Conservation (phyloP, 768 basidiomycete species). For the Boletus insuetus region DNA sequence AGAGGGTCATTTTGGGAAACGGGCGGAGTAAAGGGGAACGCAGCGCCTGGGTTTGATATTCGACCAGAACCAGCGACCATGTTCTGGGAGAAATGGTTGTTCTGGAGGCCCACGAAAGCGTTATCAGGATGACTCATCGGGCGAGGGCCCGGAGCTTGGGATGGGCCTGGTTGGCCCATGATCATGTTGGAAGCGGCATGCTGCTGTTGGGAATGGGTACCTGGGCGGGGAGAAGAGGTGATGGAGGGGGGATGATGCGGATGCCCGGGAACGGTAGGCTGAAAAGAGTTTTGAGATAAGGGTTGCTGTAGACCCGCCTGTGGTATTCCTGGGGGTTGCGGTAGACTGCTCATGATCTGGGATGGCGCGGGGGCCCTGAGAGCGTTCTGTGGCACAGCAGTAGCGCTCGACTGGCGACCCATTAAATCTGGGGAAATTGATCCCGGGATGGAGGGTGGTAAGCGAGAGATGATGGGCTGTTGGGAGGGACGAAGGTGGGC, state of each 20-base stretch:
- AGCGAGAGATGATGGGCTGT: conserved; percentile 32
- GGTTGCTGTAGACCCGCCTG: conserved; percentile 29
- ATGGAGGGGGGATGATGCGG: conserved; percentile 31
- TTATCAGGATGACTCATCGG: conserved; percentile 48
- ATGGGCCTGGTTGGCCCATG: conserved; percentile 30
- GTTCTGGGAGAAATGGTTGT: conserved; percentile 31
- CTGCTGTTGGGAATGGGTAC: conserved; percentile 28
- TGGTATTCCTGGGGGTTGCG: conserved; percentile 34
- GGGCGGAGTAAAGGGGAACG: conserved; percentile 46
- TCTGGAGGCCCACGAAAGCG: conserved; percentile 44
- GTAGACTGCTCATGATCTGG: conserved; percentile 47
- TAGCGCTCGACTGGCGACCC: conserved; percentile 38
- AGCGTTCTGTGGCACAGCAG: conserved; percentile 41
- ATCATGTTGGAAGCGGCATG: conserved; percentile 28
- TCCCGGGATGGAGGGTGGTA: conserved; percentile 32
- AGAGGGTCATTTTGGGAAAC: conserved; percentile 47
- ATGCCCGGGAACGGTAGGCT: conserved; percentile 23
- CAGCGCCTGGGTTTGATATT: conserved; percentile 31
- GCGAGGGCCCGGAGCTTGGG: conserved; percentile 28
- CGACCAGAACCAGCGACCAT: conserved; percentile 35
- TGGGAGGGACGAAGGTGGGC: conserved; percentile 37
- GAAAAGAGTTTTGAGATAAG: conserved; percentile 32
- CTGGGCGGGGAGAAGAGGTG: conserved; percentile 31
- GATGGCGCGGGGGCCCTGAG: conserved; percentile 42
- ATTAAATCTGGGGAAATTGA: conserved; percentile 46